Base-by-base conservation (phyloP, 2,329 filamentous ascomycete species). In the Aspergillus arachidicola region DNA sequence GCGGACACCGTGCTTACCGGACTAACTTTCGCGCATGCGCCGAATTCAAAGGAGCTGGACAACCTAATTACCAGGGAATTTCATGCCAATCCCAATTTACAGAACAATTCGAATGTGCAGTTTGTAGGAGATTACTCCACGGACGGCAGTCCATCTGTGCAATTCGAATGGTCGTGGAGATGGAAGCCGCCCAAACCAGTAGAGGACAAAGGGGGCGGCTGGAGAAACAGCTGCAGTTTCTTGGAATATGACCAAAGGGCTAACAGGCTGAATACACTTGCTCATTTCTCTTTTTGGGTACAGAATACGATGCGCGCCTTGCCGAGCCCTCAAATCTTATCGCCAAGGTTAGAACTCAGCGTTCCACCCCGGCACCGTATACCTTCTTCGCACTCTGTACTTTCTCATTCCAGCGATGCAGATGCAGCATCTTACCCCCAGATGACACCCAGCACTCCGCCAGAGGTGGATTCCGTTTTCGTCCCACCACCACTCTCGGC, bases 201-300 rank as follows among this genome's bases (percentile, higher is more conserved):
- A 19, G 94, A 97, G 74, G 94, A 97, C 75, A 88, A 87, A 72
- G 92, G 91, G 34, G 93, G 93, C 62, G 95, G 95, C 51, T 99
- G 95, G 94, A 91, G 93, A 74, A 98, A 96, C 75, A 91, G 90
- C 71, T 98, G 95, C 84, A 97, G 93, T 76, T 97, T 99, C 79
- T 91, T 98, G 70, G 95, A 99, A 79, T 99, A 99, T 75, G 94
- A 99, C 78, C 91, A 95, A 74, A 88, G 94, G 69, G 93, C 93
- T 38, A 95, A 99, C 79, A 88, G 91, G 67, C 81, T 99, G 64
- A 89, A 96, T 70, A 94, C 93, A 4, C 85, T 99, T 59, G 94
- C 92, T 16, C 94, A 89, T 75, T 98, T 99, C 80, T 93, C 92
- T 6, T 98, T 97, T 76, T 99, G 93, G 90, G 93, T 98, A 63